Base-by-base conservation (phyloP, 73 alveolate species). In the Paramecium sonneborni region DNA sequence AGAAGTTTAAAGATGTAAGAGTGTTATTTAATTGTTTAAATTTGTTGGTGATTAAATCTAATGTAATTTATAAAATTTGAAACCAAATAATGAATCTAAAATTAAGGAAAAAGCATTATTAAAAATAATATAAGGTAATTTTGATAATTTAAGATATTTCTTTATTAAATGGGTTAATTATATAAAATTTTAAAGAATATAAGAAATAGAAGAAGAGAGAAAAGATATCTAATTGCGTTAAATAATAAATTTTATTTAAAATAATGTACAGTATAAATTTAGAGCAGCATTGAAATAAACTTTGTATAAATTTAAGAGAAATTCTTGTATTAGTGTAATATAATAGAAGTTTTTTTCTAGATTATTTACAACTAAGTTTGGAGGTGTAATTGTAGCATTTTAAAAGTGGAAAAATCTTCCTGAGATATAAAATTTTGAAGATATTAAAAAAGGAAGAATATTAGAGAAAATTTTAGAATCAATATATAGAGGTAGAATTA, bases 351-450 rank as follows among this genome's bases (percentile, higher is more conserved):
- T 79, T 62, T 79, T 79, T 44, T 21, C 69, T 7, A 79, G 34
- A 23, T 44, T 79, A 23, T 44, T 18, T 39, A 21, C 69, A 14
- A 79, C 90, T 0, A 79, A 79, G 52, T 32, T 39, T 34, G 90
- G 90, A 41, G 90, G 90, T 9, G 74, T 37, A 21, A 79, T 79
- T 44, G 55, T 30, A 9, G 44, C 90, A n/a, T 79, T 79, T 62
- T 4, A 79, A 12, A 79, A 79, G 23, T 79, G 90, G 90, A 79
- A 79, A 46, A 79, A 79, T 44, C 30, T 79, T 2, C 90, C 90
- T 5, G 74, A 30, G 18, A 14, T 26, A 4, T n/a, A 79, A 20
- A 62, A 79, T 44, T 30, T 1, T 43, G 90, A 38, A 23, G 30
- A 44, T 24, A 2, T 79, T 9, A 79, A 79, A 44, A 43, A 23